phyloP scores from a whole-genome alignment of 2,329 filamentous ascomycete species.

The Colletotrichum viniferum region DNA sequence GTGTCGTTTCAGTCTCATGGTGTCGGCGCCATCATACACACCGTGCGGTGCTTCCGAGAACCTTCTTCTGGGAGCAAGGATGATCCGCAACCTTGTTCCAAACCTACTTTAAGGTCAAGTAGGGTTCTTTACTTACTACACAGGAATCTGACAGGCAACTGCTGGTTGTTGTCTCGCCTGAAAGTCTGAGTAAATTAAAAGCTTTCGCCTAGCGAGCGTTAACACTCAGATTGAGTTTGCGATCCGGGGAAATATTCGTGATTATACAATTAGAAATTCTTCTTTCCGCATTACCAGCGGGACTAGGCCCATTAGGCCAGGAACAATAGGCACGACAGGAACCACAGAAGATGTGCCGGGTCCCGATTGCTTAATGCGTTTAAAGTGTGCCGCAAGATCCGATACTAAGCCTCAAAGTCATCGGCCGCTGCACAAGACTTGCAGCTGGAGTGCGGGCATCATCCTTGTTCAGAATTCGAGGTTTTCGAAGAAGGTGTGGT shows the following conservation, averaged over 20 bases:
- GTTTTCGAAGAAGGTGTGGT: background rate
- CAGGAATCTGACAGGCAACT: background rate
- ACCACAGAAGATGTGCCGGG: background rate
- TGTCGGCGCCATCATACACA: background rate
- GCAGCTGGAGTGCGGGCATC: background rate
- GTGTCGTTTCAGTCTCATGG: background rate
- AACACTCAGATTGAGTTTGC: background rate
- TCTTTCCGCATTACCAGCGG: background rate
- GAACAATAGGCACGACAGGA: background rate
- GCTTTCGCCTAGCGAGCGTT: background rate
- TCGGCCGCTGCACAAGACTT: background rate
- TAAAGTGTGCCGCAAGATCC: background rate
- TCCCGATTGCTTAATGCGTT: background rate
- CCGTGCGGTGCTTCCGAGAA: background rate
- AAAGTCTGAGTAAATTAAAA: background rate
- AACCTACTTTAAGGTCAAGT: background rate
- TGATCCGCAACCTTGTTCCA: background rate
- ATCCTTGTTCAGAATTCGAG: background rate
- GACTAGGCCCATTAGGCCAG: accelerated
- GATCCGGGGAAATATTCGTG: background rate
- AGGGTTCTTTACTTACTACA: background rate
- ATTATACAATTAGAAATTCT: background rate
- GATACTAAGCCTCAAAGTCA: background rate
- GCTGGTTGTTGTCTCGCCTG: background rate
- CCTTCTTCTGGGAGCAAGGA: background rate